These are phyloP conservation scores for Cladophialophora bantiana DNA, from an alignment of 2,329 filamentous ascomycete species.

Conservation along the genomic window DNA sequence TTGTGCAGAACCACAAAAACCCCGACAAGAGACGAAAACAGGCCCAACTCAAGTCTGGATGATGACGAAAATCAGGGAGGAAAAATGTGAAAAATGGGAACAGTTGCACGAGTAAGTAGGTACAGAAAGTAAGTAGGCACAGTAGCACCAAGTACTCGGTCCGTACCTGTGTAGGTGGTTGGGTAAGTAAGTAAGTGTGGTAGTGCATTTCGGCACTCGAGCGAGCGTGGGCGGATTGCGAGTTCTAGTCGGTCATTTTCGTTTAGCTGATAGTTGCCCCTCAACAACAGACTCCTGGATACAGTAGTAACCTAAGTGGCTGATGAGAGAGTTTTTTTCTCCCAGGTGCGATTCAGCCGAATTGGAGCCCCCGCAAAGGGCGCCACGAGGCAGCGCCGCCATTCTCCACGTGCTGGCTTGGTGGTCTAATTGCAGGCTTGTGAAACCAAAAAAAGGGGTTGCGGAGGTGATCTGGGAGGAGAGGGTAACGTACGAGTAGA, in stretches of 20 bases:
- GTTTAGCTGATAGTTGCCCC: constrained; percentile 37
- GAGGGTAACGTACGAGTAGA: too few relatives aligned
- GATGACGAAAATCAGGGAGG: neutral
- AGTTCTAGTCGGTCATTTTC: neutral
- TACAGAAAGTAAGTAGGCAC: neutral
- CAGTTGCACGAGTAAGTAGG: too few relatives aligned
- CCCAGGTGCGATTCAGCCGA: constrained; percentile 15
- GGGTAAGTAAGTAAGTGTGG: neutral
- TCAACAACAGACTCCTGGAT: constrained; percentile 9
- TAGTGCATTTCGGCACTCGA: neutral
- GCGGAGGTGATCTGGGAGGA: too few relatives aligned
- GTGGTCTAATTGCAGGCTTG: neutral
- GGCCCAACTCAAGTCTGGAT: neutral
- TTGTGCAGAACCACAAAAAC: neutral
- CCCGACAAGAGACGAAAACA: neutral
- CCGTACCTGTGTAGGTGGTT: neutral
- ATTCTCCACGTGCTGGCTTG: neutral
- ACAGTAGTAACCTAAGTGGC: neutral
- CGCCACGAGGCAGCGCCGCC: constrained; percentile 41
- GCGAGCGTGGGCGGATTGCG: neutral
- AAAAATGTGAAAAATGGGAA: too few relatives aligned
- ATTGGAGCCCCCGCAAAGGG: constrained; percentile 10
- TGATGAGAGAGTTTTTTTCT: constrained; percentile 8
- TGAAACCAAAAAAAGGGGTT: neutral
- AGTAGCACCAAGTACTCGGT: neutral